Conservation (phyloP, 192 early-diverging fungal species). For the Spizellomyces sp. region DNA sequence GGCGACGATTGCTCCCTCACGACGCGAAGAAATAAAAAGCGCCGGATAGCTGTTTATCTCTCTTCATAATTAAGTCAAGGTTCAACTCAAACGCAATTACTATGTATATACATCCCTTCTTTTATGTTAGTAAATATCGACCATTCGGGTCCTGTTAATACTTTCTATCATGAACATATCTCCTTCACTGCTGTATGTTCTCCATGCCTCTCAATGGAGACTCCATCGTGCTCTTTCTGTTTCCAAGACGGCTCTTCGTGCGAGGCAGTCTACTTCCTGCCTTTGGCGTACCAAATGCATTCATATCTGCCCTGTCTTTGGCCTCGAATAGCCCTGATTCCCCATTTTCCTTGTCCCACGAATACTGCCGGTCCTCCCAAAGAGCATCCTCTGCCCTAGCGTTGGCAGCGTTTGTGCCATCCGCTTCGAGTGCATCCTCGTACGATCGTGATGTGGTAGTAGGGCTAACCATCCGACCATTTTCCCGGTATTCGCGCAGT, state of each 20-base stretch:
- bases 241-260: conserved; percentile 7
- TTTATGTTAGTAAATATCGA: too few species aligned
- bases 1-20: too few species aligned
- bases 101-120: too few species aligned
- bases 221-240: too few species aligned
- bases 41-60: too few species aligned
- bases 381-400: not conserved
- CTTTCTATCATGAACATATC: too few species aligned
- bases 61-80: too few species aligned
- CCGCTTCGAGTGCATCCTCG: conserved; percentile 15
- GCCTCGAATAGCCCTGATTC: not conserved
- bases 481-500: conserved; percentile 33
- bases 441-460: conserved; percentile 11
- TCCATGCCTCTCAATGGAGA: too few species aligned
- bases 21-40: too few species aligned
- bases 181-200: too few species aligned
- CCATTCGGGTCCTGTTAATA: too few species aligned
- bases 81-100: too few species aligned
- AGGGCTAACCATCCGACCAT: conserved; percentile 23
- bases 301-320: not conserved
- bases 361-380: not conserved
- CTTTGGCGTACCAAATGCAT: conserved; percentile 1
- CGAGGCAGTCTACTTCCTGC: conserved; percentile 20
- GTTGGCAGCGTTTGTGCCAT: not conserved
- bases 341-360: conserved; percentile 1